Base-by-base conservation (phyloP, 345 rosid species). In the rapeseed (Brassica napus) region DNA sequence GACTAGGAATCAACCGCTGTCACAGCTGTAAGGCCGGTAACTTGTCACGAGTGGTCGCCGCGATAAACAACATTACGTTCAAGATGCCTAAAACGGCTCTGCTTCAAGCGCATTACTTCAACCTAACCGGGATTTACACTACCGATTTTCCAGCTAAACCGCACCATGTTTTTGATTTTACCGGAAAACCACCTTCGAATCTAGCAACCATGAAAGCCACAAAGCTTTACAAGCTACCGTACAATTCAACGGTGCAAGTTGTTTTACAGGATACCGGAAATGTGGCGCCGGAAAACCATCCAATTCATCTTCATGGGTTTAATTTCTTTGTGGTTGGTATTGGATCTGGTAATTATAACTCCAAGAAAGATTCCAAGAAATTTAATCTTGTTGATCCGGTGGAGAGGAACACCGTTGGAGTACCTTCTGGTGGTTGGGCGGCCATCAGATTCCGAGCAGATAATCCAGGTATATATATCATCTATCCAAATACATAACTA, bases 361-460 rank as follows among this genome's bases (percentile, higher is more conserved):
- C 87, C 0, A 66, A 82, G 14, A 80, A 47, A 26, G 94, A 92
- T 72, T 83, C 92, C 0, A 86, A 87, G 59, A 88, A 82, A 2
- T 94, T 92, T 78, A 92, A 91, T 69, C 95, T 94, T 1, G 85
- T 87, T 54, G 98, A 94, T 75, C 98, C 98, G 1, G 97, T 92
- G 31, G 98, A 94, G 86, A 88, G 98, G 78, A 94, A 94, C 81
- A 94, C 98, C 1, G 60, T 89, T 0, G 88, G 93, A 0, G 95
- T 92, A 55, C 98, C 98, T 24, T 76, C 97, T 8, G 98, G 98
- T 34, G 98, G 98, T 18, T 94, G 98, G 95, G 70, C 86, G 3
- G 98, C 98, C 0, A 84, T 92, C 32, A 85, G 98, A 75, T 94
- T 94, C 76, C 79, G 83, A 30, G 98, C 98, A 6, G 98, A 94